Evolutionary conservation across 2,329 filamentous ascomycete genomes (phyloP).

Genomic region (Phoma sp.): DNA sequence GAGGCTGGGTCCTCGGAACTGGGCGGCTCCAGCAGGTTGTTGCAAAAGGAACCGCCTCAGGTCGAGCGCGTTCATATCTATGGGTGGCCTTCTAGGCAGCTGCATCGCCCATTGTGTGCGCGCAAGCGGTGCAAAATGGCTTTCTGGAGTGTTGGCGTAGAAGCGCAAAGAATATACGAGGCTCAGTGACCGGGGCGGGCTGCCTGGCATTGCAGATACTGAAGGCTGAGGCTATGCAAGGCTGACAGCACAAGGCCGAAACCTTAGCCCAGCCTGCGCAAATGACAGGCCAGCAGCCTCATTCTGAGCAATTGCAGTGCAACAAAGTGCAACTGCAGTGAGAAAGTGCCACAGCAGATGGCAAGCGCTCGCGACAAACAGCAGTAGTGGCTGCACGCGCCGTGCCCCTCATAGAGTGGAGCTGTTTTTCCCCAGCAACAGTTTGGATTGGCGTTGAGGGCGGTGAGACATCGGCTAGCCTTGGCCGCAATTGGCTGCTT

Average conservation of each 20-base stretch:
- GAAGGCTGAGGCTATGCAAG: conserved; percentile 17
- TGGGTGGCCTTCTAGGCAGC: background rate
- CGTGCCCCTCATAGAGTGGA: conserved; percentile 14
- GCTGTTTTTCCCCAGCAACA: conserved; percentile 4
- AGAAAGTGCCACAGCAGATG: background rate
- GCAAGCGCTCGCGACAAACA: background rate
- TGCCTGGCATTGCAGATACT: conserved; percentile 16
- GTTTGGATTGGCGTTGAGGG: conserved; percentile 12
- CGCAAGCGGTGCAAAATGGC: background rate
- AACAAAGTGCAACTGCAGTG: background rate
- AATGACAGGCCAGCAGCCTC: conserved; percentile 2
- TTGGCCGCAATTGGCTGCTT: conserved; percentile 31
- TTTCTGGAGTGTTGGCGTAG: background rate
- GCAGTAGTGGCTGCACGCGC: conserved; percentile 4
- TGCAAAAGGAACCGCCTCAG: too few species aligned
- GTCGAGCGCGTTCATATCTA: too few species aligned
- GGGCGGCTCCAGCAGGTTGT: too few species aligned
- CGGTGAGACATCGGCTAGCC: conserved; percentile 29
- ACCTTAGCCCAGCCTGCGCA: background rate
- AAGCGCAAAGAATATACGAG: conserved; percentile 11
- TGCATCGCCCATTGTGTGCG: background rate
- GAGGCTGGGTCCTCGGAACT: too few species aligned
- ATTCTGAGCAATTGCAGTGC: conserved; percentile 1
- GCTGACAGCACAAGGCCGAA: conserved; percentile 9
- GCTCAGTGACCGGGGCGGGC: conserved; percentile 11